Evolutionary conservation across 257 asterid genomes (phyloP), one percentile per base, ranked within the genome.

Genomic region (Handroanthus guayacan): DNA sequence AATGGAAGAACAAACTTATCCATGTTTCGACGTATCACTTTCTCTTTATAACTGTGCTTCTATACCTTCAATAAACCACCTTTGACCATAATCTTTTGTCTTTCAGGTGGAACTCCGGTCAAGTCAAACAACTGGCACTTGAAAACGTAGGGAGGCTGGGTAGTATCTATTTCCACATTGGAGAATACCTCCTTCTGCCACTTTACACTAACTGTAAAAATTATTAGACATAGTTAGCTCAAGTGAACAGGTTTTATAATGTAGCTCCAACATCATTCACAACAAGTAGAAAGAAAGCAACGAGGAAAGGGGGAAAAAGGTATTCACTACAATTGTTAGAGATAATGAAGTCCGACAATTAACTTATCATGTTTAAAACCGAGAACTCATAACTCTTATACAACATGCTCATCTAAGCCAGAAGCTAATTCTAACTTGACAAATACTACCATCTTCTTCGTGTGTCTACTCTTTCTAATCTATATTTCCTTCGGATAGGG

Each of bases 91-190:
- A 95, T 95, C 89, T 95, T 95, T 84, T 95, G 99, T 80, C 99
- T 89, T 87, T 95, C 98, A 56, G 99, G 99, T 77, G 99, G 97
- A 78, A 95, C 98, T 78, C 99, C 98, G 45, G 99, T 95, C 85
- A 95, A 85, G 86, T 93, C 99, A 70, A 76, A 95, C 63, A 95
- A 81, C 89, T 95, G 99, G 84, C 95, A 87, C 88, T 95, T 95
- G 93, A 95, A 95, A 47, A 95, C 84, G 79, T 86, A 93, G 0
- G 99, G 98, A 70, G 98, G 60, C 85, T 91, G 95, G 79, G 87
- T 87, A 51, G 97, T 95, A 86, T 95, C 99, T 69, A 95, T 82
- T 81, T 93, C 98, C 81, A 95, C 96, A 16, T 83, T 81, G 72
- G 94, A 77, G 74, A 89, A 89, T 70, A 90, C 71, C 82, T 93